These are phyloP conservation scores for Carex cristatella DNA, from an alignment of 176 grass and related monocot genomes.

Conservation along the genomic window DNA sequence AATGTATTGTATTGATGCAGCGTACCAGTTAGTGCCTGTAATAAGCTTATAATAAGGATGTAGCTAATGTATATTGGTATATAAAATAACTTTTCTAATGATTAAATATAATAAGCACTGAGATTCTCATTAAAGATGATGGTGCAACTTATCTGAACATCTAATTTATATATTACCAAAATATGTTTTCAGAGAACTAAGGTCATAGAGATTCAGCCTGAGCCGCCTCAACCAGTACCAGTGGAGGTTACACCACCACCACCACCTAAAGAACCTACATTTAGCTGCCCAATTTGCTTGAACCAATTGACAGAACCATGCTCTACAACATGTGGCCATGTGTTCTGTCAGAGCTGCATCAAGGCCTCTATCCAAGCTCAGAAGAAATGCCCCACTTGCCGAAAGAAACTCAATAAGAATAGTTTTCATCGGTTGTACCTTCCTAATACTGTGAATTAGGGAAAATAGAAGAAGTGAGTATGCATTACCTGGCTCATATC, in stretches of 20 bases:
- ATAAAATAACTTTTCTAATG: not conserved
- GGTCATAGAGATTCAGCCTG: not conserved
- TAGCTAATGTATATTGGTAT: not conserved
- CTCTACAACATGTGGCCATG: slow-evolving; percentile 82
- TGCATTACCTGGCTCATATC: not conserved
- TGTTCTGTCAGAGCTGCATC: slow-evolving; percentile 78
- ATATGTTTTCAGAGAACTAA: slow-evolving; percentile 18
- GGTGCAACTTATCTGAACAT: not conserved
- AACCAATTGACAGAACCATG: slow-evolving; percentile 58
- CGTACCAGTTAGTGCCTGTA: not conserved
- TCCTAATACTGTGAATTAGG: slow-evolving; percentile 38
- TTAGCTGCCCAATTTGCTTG: slow-evolving; percentile 80
- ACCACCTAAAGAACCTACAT: slow-evolving; percentile 47
- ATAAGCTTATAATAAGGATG: not conserved
- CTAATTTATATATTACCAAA: not conserved
- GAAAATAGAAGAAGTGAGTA: slow-evolving; percentile 6
- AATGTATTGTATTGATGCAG: not conserved
- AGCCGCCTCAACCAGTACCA: not conserved
- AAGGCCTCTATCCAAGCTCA: slow-evolving; percentile 61
- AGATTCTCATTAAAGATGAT: not conserved
- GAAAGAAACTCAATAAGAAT: slow-evolving; percentile 45
- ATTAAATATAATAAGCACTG: not conserved
- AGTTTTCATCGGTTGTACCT: slow-evolving; percentile 77
- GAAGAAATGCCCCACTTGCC: slow-evolving; percentile 90
- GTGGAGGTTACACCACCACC: not conserved